Base-by-base conservation (phyloP, 306 rosid genomes). In the Quercus aquifolioides region DNA sequence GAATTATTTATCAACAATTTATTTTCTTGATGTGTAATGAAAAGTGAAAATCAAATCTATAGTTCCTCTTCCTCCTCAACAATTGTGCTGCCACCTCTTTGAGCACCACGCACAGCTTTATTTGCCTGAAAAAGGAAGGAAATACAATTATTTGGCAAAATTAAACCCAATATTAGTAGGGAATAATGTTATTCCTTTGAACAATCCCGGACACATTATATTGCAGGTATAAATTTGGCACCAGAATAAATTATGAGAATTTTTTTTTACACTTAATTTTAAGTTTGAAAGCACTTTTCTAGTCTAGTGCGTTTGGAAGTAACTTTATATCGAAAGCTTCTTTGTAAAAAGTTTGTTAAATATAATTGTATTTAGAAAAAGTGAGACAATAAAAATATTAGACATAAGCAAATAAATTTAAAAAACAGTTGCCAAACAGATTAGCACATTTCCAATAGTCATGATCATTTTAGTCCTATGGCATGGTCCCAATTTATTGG, bases 121-220 rank as follows among this genome's bases (percentile, higher is more conserved):
- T 69, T 82, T 71, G 91, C 90, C 90, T 82, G 86, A 77, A 85
- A 70, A 41, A 25, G 71, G 55, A 69, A 31, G 76, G 76, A 38
- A 9, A 41, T 51, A 38, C 11, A 2, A 7, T 33, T 6, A 30
- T 28, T 46, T 55, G 25, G n/a, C n/a, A 74, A 25, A 11, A 25
- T 23, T 3, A 12, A 60, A 60, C 30, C 10, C 41, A 63, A 2
- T 26, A 2, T 30, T 63, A 6, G 20, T 28, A 28, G 41, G 38
- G 38, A 30, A 3, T 15, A 26, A 13, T 25, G 6, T 15, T 28
- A 60, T 21, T 3, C 52, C 52, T 46, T 46, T 9, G 52, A 46
- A 46, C 52, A 46, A 46, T 3, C 54, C 54, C 0, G 54, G 5
- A 49, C 54, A 49, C 54, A 12, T 23, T 6, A 25, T 4, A 60